Base-by-base conservation (phyloP, 1,284 basidiomycete species). In the Fomitopsis betulina region DNA sequence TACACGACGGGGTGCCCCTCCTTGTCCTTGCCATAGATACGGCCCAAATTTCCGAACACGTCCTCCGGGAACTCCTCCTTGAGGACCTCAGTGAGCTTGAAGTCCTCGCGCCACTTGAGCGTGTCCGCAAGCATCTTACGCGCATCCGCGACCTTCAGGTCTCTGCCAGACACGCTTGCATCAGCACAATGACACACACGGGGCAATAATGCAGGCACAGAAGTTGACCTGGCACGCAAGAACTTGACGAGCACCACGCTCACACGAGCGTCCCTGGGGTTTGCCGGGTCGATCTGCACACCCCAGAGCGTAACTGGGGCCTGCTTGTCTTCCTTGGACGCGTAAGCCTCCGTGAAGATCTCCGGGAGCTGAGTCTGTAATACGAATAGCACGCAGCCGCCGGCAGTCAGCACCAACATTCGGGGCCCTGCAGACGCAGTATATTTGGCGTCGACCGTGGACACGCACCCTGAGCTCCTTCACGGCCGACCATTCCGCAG, bases 191-290 rank as follows among this genome's bases (percentile, higher is more conserved):
- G 42, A 56, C n/a, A 45, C 10, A 21, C 21, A n/a, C n/a, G n/a
- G 39, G 25, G 9, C 51, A 33, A 23, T 43, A 5, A 12, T 47
- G 27, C n/a, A 27, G 21, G 25, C 47, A 38, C 15, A 45, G 13
- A 23, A 25, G 54, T 75, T n/a, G 61, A 85, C 88, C 87, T 82
- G 10, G 90, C 90, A 59, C 87, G 79, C 37, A 91, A 73, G 74
- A 91, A 92, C 69, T 92, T 92, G 81, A 89, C 82, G 45, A 92
- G 76, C 7, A 91, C 67, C 21, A 91, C 87, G 64, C 86, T 90
- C 49, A 82, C 80, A 9, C 80, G 79, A 1, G 88, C 83, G 69
- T 88, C 79, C 40, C 70, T 72, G 40, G 81, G 76, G 55, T 76
- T 76, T 6, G 63, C 64, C 7, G 84, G 86, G 70, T 87, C 79